Percentiles rank a stretch among this genome's conserved stretches.
Conservation (phyloP, 257 asterid genomes). For the Petunia secreta region DNA sequence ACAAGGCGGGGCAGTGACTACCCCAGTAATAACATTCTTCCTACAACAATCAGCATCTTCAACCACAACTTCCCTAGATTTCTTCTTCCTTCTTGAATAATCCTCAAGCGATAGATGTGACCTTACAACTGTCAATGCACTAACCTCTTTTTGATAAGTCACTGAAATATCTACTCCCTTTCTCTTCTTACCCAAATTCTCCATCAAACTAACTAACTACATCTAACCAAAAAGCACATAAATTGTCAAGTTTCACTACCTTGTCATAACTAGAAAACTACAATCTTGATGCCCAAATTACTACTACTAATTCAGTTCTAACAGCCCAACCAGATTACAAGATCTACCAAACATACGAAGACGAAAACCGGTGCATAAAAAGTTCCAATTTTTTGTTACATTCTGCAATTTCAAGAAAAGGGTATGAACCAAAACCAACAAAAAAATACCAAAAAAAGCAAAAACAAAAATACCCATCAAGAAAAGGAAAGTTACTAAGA, state of each 20-base stretch:
- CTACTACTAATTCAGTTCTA: slow-evolving; percentile 9
- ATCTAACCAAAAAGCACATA: slow-evolving; percentile 28
- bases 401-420: slow-evolving; percentile 41
- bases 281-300: slow-evolving; percentile 6
- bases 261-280: slow-evolving; percentile 22
- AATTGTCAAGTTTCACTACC: slow-evolving; percentile 15
- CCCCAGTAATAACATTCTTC: slow-evolving; percentile 60
- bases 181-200: slow-evolving; percentile 71
- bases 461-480: neutral
- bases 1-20: slow-evolving; percentile 80
- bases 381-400: slow-evolving; percentile 33
- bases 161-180: slow-evolving; percentile 52
- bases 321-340: slow-evolving; percentile 25
- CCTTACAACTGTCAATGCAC: slow-evolving; percentile 44
- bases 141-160: slow-evolving; percentile 22
- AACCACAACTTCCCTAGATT: slow-evolving; percentile 62
- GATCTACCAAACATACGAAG: slow-evolving; percentile 27
- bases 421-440: slow-evolving; percentile 26
- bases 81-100: slow-evolving; percentile 71
- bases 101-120: slow-evolving; percentile 75
- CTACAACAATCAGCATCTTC: slow-evolving; percentile 44
- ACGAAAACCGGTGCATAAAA: slow-evolving; percentile 26
- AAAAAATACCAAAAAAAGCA: slow-evolving; percentile 6
- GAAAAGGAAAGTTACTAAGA: slow-evolving; percentile 2
- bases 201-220: slow-evolving; percentile 39